phyloP scores from a whole-genome alignment of 83 land plant species.

The Larix sibirica region DNA sequence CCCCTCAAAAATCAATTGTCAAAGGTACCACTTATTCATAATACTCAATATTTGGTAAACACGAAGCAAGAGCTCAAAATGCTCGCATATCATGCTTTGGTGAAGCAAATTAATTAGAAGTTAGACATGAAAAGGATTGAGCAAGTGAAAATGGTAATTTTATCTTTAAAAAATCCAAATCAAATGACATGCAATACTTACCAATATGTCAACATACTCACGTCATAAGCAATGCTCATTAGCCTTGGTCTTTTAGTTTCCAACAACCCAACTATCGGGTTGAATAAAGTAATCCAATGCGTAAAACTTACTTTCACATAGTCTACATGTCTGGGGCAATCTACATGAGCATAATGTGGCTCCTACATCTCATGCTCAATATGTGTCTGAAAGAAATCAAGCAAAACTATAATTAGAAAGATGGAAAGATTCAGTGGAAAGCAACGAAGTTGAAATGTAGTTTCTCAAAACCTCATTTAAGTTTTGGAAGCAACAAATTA shows the following conservation, averaged over 20 bases:
- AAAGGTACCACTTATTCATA: background rate
- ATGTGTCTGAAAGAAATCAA: slow-evolving; percentile 73
- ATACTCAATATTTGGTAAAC: background rate
- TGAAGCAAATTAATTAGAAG: background rate
- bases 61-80: background rate
- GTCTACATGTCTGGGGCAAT: slow-evolving; percentile 98
- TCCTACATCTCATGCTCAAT: slow-evolving; percentile 95
- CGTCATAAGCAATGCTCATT: background rate
- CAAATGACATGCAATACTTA: background rate
- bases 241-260: background rate
- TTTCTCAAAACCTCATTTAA: background rate
- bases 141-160: background rate
- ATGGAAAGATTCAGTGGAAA: background rate
- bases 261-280: background rate
- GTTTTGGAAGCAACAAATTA: background rate
- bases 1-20: background rate
- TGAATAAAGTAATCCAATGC: background rate
- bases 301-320: slow-evolving; percentile 84
- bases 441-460: background rate
- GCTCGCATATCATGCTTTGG: background rate
- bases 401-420: background rate
- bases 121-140: background rate
- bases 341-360: slow-evolving; percentile 96
- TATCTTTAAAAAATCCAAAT: background rate
- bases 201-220: background rate